Base-by-base conservation (phyloP, 441 rosid species). In the Geranium incanum region DNA sequence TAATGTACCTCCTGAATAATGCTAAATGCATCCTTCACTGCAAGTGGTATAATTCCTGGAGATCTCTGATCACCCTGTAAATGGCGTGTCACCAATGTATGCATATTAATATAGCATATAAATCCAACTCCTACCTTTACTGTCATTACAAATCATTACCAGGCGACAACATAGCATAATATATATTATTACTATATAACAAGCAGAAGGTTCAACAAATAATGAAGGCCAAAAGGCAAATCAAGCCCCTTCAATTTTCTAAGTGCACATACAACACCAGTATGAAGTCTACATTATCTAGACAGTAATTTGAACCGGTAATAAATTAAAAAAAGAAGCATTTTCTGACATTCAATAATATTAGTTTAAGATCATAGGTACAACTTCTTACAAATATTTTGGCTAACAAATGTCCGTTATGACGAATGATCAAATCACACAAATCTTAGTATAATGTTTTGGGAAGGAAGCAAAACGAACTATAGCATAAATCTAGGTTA, bases 1-100 rank as follows among this genome's bases (percentile, higher is more conserved):
- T 15, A 76, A 50, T 28, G 37, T 85, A 95, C 99, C 97, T 95
- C 99, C 82, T 95, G 98, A 78, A 95, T 95, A 71, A 95, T 91
- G 72, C 94, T 85, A 85, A 95, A 95, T 77, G 89, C 96, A 81
- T 95, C 99, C 80, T 95, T 95, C 76, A 95, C 98, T 28, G 99
- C 97, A 71, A 95, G 73, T 3, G 99, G 97, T 81, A 93, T 91
- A 64, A 93, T 91, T 76, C 99, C 99, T 70, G 99, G 99, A 71
- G 99, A 95, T 86, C 99, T 95, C 80, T 95, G 99, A 87, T 93
- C 98, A 80, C 99, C 99, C 99, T 95, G 96, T 72, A 84, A 86
- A 80, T 76, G 73, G 72, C 41, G 68, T 70, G 66, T 63, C 38
- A 36, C 28, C 45, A 50, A 75, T 70, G 69, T 75, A 82, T 81